Percentiles rank a stretch among this genome's conserved stretches.
Evolutionary conservation across 2,329 filamentous ascomycete species (phyloP).

Genomic region (Fusarium sp.): DNA sequence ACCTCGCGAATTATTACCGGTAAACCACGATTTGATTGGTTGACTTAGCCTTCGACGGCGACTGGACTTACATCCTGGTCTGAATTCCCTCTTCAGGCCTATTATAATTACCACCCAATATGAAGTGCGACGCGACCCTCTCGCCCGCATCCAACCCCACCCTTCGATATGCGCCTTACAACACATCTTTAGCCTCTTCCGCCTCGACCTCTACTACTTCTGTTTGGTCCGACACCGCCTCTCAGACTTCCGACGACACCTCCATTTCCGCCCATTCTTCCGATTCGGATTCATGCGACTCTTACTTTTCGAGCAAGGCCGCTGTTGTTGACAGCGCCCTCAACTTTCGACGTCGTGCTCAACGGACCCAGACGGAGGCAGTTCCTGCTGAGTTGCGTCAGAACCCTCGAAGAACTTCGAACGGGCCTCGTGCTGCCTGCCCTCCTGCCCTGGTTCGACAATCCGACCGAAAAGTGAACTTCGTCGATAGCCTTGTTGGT

Average conservation of each 20-base stretch:
- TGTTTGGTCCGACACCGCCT: conserved; percentile 79
- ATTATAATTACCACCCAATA: conserved; percentile 59
- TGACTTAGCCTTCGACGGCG: conserved; percentile 64
- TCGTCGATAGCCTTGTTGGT: conserved; percentile 98
- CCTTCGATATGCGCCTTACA: conserved; percentile 69
- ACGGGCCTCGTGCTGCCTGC: conserved; percentile 66
- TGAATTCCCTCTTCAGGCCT: conserved; percentile 48
- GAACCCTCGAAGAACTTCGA: conserved; percentile 68
- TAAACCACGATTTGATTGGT: conserved; percentile 59
- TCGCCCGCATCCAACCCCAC: conserved; percentile 62
- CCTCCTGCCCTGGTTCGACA: conserved; percentile 85
- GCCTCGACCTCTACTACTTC: conserved; percentile 81
- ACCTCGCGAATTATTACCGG: conserved; percentile 49
- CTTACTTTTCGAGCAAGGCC: conserved; percentile 50
- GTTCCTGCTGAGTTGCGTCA: conserved; percentile 72
- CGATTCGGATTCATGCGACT: conserved; percentile 62
- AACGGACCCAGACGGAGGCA: conserved; percentile 53
- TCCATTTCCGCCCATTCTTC: conserved; percentile 71
- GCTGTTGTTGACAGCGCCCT: conserved; percentile 38
- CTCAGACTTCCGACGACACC: conserved; percentile 76
- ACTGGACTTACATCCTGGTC: conserved; percentile 59
- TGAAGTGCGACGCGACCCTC: conserved; percentile 65
- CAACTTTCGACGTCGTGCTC: conserved; percentile 39
- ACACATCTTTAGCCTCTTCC: conserved; percentile 76
- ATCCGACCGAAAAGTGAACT: conserved; percentile 90